Evolutionary conservation across 2,329 filamentous ascomycete species (phyloP).

Genomic region (Trichoderma afroharzianum): DNA sequence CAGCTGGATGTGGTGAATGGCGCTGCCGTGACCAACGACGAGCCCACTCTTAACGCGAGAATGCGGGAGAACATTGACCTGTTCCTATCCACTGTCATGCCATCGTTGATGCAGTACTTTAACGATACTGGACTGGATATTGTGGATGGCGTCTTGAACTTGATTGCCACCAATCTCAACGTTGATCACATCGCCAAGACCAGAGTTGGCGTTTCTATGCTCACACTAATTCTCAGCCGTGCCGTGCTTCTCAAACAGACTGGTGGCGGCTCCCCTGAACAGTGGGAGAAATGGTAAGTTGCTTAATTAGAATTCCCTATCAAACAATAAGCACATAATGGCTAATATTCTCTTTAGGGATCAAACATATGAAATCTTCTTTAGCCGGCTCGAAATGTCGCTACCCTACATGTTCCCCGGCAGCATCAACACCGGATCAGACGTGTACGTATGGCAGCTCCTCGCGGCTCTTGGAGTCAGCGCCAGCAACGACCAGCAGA

Average conservation of each 20-base stretch:
- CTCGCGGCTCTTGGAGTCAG: conserved; percentile 92
- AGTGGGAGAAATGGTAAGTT: conserved; percentile 75
- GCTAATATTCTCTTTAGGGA: conserved; percentile 48
- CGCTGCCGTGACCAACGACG: conserved; percentile 69
- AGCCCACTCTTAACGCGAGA: conserved; percentile 66
- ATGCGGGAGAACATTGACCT: conserved; percentile 90
- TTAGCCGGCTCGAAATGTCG: conserved; percentile 80
- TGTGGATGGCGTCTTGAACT: conserved; percentile 81
- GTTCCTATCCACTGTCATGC: conserved; percentile 85
- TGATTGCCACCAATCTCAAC: conserved; percentile 80
- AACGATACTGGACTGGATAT: conserved; percentile 88
- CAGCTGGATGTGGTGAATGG: conserved; percentile 84
- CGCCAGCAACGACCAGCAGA: conserved; percentile 90
- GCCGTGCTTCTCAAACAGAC: conserved; percentile 90
- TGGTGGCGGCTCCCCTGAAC: conserved; percentile 63
- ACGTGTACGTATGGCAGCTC: conserved; percentile 98
- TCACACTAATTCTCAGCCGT: conserved; percentile 91
- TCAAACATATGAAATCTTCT: conserved; percentile 77
- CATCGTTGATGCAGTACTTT: conserved; percentile 82
- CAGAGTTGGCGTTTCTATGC: conserved; percentile 80
- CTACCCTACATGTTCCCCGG: conserved; percentile 86
- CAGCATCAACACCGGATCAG: conserved; percentile 83
- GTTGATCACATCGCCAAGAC: conserved; percentile 81
- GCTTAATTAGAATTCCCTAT: neutral
- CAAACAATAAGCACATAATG: neutral